These are phyloP conservation scores for Pythium periplocum DNA, from an alignment of 352 stramenopile genomes.

Conservation along the genomic window DNA sequence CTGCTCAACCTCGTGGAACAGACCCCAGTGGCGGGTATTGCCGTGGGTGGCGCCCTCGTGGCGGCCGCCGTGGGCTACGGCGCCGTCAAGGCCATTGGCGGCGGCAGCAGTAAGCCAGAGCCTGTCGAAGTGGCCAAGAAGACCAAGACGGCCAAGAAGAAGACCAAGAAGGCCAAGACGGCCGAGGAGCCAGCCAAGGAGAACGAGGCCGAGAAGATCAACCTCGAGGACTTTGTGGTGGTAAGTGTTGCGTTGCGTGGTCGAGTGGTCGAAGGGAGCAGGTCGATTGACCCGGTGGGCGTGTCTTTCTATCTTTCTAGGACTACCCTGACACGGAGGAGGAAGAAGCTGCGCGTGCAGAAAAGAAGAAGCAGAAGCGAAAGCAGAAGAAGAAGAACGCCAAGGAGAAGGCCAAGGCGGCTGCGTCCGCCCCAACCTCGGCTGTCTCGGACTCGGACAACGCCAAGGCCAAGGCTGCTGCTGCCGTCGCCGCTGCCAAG, in stretches of 20 bases:
- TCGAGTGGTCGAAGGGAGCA: too few species aligned
- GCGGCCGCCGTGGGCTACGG: constrained; percentile 62
- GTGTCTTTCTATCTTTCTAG: constrained; percentile 4
- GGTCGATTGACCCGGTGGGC: too few species aligned
- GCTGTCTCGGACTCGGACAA: constrained; percentile 29
- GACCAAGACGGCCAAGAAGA: constrained; percentile 51
- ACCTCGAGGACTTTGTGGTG: constrained; percentile 67
- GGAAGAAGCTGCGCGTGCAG: constrained; percentile 63
- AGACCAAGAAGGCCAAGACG: constrained; percentile 49
- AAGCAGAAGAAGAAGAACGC: constrained; percentile 77
- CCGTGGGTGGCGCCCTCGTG: constrained; percentile 62
- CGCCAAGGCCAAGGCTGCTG: constrained; percentile 37
- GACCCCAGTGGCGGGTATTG: constrained; percentile 50
- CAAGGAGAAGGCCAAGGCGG: constrained; percentile 18
- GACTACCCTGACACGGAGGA: constrained; percentile 81
- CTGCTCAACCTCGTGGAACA: constrained; percentile 63
- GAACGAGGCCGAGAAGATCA: constrained; percentile 33
- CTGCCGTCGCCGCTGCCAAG: constrained; percentile 29
- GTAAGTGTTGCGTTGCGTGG: constrained; percentile 7
- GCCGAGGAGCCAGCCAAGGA: constrained; percentile 8
- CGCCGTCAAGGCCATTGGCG: constrained; percentile 56
- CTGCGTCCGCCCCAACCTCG: constrained; percentile 1
- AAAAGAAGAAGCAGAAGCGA: constrained; percentile 78
- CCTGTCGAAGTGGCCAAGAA: constrained; percentile 26
- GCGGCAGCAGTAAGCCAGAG: constrained; percentile 26